These are phyloP conservation scores for Fusarium udum DNA, from an alignment of 2,329 filamentous ascomycete species.

Conservation along the genomic window DNA sequence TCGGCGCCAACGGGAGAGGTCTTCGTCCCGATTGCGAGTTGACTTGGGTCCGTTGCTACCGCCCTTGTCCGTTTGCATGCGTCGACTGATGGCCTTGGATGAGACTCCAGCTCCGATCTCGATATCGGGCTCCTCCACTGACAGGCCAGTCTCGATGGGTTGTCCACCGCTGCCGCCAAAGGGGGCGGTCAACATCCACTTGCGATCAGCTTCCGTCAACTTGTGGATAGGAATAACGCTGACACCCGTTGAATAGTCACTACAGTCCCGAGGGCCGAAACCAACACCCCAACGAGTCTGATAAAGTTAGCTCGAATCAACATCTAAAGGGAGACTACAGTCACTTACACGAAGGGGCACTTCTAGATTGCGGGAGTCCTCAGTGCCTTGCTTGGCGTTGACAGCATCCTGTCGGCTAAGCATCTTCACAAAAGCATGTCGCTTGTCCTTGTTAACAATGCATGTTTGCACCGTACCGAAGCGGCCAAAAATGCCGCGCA, in stretches of 20 bases:
- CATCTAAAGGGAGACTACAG: not conserved
- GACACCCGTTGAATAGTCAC: conserved; percentile 90
- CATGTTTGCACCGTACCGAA: conserved; percentile 94
- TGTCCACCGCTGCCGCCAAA: conserved; percentile 91
- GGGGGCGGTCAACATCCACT: conserved; percentile 95
- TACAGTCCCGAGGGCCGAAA: conserved; percentile 96
- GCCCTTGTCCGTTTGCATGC: conserved; percentile 75
- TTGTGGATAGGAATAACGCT: conserved; percentile 93
- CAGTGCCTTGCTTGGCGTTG: conserved; percentile 86
- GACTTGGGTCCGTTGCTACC: conserved; percentile 73
- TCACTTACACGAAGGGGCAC: conserved; percentile 75
- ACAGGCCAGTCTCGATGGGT: conserved; percentile 81
- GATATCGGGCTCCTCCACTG: conserved; percentile 97
- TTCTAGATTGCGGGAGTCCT: conserved; percentile 76
- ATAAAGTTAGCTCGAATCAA: conserved; percentile 39
- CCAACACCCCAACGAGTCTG: conserved; percentile 97
- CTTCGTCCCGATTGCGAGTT: conserved; percentile 57
- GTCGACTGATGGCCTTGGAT: conserved; percentile 82
- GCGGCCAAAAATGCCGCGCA: conserved; percentile 80
- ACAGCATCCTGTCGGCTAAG: conserved; percentile 87
- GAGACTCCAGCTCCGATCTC: conserved; percentile 98
- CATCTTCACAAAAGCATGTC: conserved; percentile 99
- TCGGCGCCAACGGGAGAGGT: conserved; percentile 47
- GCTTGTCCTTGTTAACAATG: conserved; percentile 97
- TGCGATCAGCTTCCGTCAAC: conserved; percentile 93